Base-by-base conservation (phyloP, 2,329 filamentous ascomycete genomes). In the Exophiala spinifera region DNA sequence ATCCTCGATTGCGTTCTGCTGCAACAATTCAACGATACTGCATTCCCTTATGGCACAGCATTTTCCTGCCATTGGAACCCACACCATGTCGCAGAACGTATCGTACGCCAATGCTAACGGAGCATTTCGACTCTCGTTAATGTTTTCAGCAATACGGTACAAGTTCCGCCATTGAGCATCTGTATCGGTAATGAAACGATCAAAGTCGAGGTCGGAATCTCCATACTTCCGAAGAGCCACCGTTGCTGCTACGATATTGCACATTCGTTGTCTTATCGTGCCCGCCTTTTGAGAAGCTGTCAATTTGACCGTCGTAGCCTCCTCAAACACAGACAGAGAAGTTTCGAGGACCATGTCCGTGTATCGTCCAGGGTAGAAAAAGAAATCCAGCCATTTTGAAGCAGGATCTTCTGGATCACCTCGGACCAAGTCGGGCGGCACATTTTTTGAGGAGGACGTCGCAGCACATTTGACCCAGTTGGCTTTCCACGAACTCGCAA, bases 81-180 rank as follows among this genome's bases (percentile, higher is more conserved):
- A 96, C 1, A 89, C 82, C 74, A 91, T 81, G 46, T 86, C 85
- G 8, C 80, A 79, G 45, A 82, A 78, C 0, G 79, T 70, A 65
- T 97, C 94, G 51, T 89, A 84, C 0, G 85, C 82, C 42, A 97
- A 76, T 1, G 88, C 85, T 42, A 97, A 73, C 0, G 89, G 86
- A 66, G 96, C 91, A 15, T 88, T 87, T 65, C 91, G 81, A 65
- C 89, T 86, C 65, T 88, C 91, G 67, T 97, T 91, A 37, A 99
- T 75, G 67, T 96, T 91, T 11, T 88, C 79, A 15, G 95, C 79
- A 15, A 97, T 79, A 28, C 91, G 85, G 74, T 91, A 96, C 70
- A 95, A 95, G 47, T 88, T 83, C 59, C 88, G 84, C 94, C 94
- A 99, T 69, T 96, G 91, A 10, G 82, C 79, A 66, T 94, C 87